Evolutionary conservation across 805 yeast genomes (phyloP).

Genomic region (Kregervanrija fluxuum): DNA sequence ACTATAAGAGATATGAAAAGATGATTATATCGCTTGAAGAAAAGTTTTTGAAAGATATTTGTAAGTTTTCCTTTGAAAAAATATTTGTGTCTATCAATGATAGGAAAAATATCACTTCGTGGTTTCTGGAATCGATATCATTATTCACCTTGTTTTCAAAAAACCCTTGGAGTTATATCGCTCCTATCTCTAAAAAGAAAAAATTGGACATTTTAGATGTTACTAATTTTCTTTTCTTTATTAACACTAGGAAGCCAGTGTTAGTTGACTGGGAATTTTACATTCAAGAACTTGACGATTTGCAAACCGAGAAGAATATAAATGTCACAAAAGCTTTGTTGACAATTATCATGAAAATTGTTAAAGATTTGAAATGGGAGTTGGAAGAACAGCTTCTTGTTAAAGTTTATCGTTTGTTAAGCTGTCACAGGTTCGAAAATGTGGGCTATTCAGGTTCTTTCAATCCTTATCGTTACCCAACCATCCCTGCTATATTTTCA

Average conservation of each 20-base stretch:
- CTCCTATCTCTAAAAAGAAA: conserved; percentile 7
- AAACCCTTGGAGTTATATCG: conserved; percentile 24
- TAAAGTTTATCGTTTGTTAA: conserved; percentile 21
- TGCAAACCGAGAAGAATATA: conserved; percentile 3
- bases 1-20: conserved; percentile 4
- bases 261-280: conserved; percentile 27
- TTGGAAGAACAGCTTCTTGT: conserved; percentile 25
- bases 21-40: conserved; percentile 5
- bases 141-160: conserved; percentile 14
- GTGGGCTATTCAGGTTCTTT: conserved; percentile 11
- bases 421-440: conserved; percentile 23
- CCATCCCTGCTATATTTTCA: conserved; percentile 9
- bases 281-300: conserved; percentile 13
- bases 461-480: conserved; percentile 8
- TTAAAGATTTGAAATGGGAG: conserved; percentile 21
- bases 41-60: conserved; percentile 11
- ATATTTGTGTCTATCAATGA: conserved; percentile 11
- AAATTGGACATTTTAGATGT: conserved; percentile 13
- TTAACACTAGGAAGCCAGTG: conserved; percentile 18
- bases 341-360: conserved; percentile 14
- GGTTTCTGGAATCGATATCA: conserved; percentile 17
- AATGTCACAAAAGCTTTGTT: conserved; percentile 14
- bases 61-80: conserved; percentile 13
- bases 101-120: conserved; percentile 4
- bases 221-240: conserved; percentile 18